These are phyloP conservation scores for Diospyros kaki DNA, from an alignment of 148 eudicot species.

Conservation along the genomic window DNA sequence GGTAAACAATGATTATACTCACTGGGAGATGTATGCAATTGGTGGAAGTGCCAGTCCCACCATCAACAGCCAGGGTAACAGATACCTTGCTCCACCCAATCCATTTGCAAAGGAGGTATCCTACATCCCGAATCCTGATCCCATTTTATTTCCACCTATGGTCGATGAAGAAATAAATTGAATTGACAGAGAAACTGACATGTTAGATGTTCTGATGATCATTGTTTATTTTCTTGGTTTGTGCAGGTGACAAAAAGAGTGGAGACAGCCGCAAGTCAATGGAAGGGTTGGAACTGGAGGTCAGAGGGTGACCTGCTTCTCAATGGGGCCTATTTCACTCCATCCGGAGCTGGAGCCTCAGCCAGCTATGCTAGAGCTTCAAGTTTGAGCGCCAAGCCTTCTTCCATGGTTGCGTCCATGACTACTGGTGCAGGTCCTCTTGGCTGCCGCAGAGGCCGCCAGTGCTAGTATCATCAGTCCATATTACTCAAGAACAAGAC, in stretches of 20 bases:
- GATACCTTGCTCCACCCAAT: conserved; percentile 79
- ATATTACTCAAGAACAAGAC: too few species aligned
- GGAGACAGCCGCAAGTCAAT: conserved; percentile 45
- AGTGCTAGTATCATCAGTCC: conserved; percentile 39
- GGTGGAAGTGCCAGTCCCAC: conserved; percentile 91
- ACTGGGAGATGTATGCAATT: conserved; percentile 98
- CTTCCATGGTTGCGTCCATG: conserved; percentile 74
- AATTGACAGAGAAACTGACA: not conserved
- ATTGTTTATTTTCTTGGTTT: not conserved
- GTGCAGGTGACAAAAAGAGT: conserved; percentile 84
- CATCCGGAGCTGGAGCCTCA: conserved; percentile 85
- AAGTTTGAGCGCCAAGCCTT: conserved; percentile 84
- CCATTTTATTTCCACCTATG: not conserved
- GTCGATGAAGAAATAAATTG: not conserved
- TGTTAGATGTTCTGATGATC: too few species aligned
- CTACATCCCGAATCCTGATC: not conserved
- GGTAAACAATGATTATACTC: conserved; percentile 95
- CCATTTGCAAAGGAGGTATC: conserved; percentile 79
- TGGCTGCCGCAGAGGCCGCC: conserved; percentile 62
- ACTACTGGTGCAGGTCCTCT: conserved; percentile 78
- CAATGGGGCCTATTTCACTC: conserved; percentile 84
- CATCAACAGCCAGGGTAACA: conserved; percentile 93
- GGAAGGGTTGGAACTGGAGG: conserved; percentile 96
- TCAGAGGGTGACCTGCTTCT: conserved; percentile 87
- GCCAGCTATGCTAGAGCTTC: conserved; percentile 90